A percentile compares a stretch with the other conserved stretches of the same genome.
Conservation (phyloP, 2,329 filamentous ascomycete genomes). For the Fusarium lyarnte region DNA sequence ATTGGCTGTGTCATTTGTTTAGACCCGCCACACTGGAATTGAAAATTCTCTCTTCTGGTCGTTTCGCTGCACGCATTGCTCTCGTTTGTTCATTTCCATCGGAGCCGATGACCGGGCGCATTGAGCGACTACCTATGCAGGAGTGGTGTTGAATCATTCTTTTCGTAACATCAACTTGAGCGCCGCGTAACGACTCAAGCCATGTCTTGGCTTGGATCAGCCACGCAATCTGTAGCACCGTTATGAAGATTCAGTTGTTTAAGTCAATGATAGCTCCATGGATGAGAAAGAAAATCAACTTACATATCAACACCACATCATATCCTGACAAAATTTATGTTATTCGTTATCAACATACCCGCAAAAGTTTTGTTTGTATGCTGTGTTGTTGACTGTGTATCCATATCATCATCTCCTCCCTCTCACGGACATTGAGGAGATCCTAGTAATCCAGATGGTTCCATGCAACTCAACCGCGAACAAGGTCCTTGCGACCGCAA, state of each 20-base stretch:
- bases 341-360: not conserved
- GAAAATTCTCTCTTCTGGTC: slow-evolving; percentile 36
- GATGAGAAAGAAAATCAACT: not conserved
- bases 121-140: slow-evolving; percentile 12
- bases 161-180: slow-evolving; percentile 37
- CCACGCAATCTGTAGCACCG: not conserved
- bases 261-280: not conserved
- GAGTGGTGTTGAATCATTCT: not conserved
- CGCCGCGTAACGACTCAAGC: slow-evolving; percentile 21
- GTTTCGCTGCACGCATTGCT: slow-evolving; percentile 7
- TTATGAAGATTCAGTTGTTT: not conserved
- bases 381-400: not conserved
- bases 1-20: slow-evolving; percentile 20
- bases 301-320: not conserved
- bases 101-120: slow-evolving; percentile 40
- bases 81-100: slow-evolving; percentile 20
- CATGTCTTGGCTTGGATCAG: not conserved
- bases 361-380: not conserved
- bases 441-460: slow-evolving; percentile 30
- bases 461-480: slow-evolving; percentile 22
- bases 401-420: not conserved
- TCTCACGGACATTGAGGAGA: not conserved
- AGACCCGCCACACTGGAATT: slow-evolving; percentile 33
- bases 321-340: not conserved
- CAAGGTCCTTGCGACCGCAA: slow-evolving; percentile 21